These are phyloP conservation scores for Wickerhamiella parazyma DNA, from an alignment of 805 yeast genomes.

Conservation along the genomic window DNA sequence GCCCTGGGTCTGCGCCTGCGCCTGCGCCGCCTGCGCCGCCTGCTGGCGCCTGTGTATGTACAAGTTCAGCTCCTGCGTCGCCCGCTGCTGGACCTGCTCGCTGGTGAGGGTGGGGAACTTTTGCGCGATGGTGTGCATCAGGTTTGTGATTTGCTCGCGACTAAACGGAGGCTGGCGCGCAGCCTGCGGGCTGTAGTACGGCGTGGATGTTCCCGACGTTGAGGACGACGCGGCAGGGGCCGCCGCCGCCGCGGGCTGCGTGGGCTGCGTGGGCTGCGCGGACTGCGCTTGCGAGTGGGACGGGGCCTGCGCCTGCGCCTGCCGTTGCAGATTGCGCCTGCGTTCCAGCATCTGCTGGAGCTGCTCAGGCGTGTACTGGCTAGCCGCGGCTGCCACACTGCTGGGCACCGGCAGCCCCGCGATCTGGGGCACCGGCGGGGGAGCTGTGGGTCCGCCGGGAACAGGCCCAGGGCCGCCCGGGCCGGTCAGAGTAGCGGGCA, in stretches of 20 bases:
- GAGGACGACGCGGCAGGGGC: conserved; percentile 13
- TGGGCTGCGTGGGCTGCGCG: conserved; percentile 23
- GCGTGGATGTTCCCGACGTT: background rate
- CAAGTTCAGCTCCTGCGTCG: conserved; percentile 16
- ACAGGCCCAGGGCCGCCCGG: background rate
- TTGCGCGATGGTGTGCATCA: conserved; percentile 17
- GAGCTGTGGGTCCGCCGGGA: conserved; percentile 10
- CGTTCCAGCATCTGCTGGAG: conserved; percentile 20
- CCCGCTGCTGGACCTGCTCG: conserved; percentile 19
- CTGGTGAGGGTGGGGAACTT: conserved; percentile 16
- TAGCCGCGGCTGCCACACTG: conserved; percentile 19
- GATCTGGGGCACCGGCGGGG: conserved; percentile 12
- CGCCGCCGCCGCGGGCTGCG: conserved; percentile 14
- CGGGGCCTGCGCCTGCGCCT: background rate
- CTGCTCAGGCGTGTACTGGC: conserved; percentile 17
- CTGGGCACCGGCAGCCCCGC: conserved; percentile 21
- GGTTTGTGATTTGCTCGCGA: conserved; percentile 15
- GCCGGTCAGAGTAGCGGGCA: background rate
- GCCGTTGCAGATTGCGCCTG: conserved; percentile 13
- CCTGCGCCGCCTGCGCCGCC: conserved; percentile 12
- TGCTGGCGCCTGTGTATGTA: conserved; percentile 15
- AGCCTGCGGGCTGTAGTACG: background rate
- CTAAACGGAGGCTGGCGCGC: conserved; percentile 8
- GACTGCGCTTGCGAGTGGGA: background rate
- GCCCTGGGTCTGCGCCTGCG: conserved; percentile 11